A percentile compares a stretch with the other conserved stretches of the same genome.
Conservation (phyloP, 2,329 filamentous ascomycete species). For the Aspergillus piperis region DNA sequence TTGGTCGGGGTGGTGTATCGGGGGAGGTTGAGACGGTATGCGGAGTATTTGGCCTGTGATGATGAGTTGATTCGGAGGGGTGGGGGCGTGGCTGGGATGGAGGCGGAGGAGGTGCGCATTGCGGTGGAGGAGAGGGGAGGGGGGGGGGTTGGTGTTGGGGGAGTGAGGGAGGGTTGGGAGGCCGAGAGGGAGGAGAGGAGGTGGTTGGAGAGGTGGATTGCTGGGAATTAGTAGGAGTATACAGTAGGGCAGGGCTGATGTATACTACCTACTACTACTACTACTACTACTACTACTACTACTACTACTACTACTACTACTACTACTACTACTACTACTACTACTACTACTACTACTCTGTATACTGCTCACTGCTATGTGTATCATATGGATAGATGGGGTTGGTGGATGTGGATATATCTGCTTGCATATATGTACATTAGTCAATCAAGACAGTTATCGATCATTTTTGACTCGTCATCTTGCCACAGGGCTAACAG, state of each 20-base stretch:
- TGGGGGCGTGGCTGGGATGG: constrained; percentile 62
- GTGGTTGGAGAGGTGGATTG: constrained; percentile 42
- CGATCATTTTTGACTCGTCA: constrained; percentile 3
- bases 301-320: too few relatives aligned
- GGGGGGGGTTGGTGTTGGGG: constrained; percentile 37
- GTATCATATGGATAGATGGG: background rate
- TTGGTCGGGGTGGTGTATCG: constrained; percentile 51
- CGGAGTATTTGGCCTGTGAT: constrained; percentile 69
- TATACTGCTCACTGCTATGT: background rate
- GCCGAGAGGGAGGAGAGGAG: constrained; percentile 34
- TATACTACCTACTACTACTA: background rate
- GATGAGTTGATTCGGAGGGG: constrained; percentile 66
- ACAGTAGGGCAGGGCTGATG: background rate
- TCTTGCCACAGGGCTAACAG: background rate
- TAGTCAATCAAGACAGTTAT: background rate
- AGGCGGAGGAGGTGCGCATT: constrained; percentile 64
- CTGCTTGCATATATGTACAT: background rate
- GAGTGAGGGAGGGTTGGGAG: constrained; percentile 20
- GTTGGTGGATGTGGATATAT: too few relatives aligned
- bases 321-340: too few relatives aligned
- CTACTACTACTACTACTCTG: background rate
- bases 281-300: too few relatives aligned
- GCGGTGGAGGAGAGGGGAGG: constrained; percentile 70
- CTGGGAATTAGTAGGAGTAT: constrained; percentile 9
- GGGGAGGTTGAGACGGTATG: constrained; percentile 53